A percentile compares a stretch with the other conserved stretches of the same genome.
phyloP scores from a whole-genome alignment of 768 basidiomycete genomes.

The Butyriboletus loyo region DNA sequence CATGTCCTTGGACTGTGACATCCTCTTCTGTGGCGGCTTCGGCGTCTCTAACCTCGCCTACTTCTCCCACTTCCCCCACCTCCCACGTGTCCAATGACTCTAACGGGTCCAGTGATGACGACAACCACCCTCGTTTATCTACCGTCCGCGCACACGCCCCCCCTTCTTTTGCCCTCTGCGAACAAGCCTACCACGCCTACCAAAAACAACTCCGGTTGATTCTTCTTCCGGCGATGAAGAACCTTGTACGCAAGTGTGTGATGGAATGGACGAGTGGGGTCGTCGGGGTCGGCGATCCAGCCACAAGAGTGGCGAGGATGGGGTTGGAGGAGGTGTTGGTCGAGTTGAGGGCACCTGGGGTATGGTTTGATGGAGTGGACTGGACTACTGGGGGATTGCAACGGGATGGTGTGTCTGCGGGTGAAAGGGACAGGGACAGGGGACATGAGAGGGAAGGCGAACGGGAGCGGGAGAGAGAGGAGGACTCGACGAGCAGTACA shows the following conservation, averaged over 20 bases:
- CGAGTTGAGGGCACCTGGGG: constrained; percentile 51
- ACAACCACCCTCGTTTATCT: constrained; percentile 46
- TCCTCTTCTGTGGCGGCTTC: constrained; percentile 11
- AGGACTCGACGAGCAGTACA: constrained; percentile 45
- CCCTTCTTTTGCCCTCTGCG: constrained; percentile 61
- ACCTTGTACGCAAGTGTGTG: constrained; percentile 62
- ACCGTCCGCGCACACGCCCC: constrained; percentile 53
- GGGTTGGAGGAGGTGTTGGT: constrained; percentile 55
- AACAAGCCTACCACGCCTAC: constrained; percentile 57
- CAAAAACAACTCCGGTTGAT: constrained; percentile 58
- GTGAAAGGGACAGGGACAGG: constrained; percentile 19
- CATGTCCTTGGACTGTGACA: constrained; percentile 59
- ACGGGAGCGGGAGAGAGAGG: constrained; percentile 37
- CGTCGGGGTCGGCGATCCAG: constrained; percentile 47
- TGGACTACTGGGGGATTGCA: constrained; percentile 41
- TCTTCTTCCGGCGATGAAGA: constrained; percentile 62
- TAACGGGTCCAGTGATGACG: constrained; percentile 9
- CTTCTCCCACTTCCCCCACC: constrained; percentile 25
- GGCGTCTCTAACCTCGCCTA: constrained; percentile 16
- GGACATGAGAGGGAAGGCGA: constrained; percentile 35
- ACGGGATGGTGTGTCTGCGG: constrained; percentile 21
- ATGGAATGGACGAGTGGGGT: constrained; percentile 55
- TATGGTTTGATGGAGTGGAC: constrained; percentile 75
- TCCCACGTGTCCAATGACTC: constrained; percentile 12
- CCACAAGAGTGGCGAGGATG: constrained; percentile 54